phyloP scores from a whole-genome alignment of 352 stramenopile genomes.

The Phytophthora colocasiae region DNA sequence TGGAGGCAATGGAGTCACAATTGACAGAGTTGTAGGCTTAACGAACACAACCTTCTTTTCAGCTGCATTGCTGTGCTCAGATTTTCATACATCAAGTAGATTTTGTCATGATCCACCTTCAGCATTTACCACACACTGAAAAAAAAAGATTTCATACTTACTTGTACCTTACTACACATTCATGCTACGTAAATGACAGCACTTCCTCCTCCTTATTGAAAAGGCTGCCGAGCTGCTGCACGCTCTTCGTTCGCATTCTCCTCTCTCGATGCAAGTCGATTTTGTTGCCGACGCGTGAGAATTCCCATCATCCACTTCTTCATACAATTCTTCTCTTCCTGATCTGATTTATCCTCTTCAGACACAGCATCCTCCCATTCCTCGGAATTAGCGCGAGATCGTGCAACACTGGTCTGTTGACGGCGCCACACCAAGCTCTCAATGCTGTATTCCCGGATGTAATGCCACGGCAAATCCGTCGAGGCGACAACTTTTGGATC shows the following conservation, averaged over 20 bases:
- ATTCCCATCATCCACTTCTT: slow-evolving; percentile 45
- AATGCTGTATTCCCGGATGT: slow-evolving; percentile 49
- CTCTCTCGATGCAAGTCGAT: slow-evolving; percentile 39
- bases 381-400: slow-evolving; percentile 17
- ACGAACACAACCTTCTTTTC: too few relatives aligned
- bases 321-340: slow-evolving; percentile 14
- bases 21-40: slow-evolving; percentile 25
- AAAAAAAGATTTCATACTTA: slow-evolving; percentile 16
- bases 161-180: slow-evolving; percentile 28
- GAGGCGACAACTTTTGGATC: slow-evolving; percentile 32
- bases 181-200: slow-evolving; percentile 16
- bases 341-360: slow-evolving; percentile 15
- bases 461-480: slow-evolving; percentile 55
- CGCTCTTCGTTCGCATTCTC: slow-evolving; percentile 35
- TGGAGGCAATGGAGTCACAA: slow-evolving; percentile 64
- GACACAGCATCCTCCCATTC: slow-evolving; percentile 28
- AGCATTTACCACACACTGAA: background rate
- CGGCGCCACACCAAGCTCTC: slow-evolving; percentile 36
- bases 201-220: slow-evolving; percentile 10
- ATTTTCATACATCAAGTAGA: slow-evolving; percentile 8
- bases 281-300: slow-evolving; percentile 42
- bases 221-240: slow-evolving; percentile 7
- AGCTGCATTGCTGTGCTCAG: too few relatives aligned
- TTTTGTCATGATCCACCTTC: slow-evolving; percentile 11
- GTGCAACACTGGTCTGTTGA: slow-evolving; percentile 21